Evolutionary conservation across 257 asterid genomes (phyloP), one percentile per base, ranked within the genome.

Genomic region (Plantago elongata): DNA sequence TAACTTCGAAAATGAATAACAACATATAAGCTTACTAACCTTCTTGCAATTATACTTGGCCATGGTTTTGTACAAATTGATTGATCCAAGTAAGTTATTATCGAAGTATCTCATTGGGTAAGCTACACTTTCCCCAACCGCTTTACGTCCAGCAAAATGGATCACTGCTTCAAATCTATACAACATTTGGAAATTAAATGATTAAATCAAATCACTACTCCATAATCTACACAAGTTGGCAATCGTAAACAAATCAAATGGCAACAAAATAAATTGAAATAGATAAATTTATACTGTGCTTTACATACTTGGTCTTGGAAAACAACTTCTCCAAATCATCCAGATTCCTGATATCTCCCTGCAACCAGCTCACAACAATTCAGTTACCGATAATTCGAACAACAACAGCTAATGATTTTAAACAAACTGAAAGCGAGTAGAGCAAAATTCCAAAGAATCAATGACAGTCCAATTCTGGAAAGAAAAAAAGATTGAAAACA

Each of bases 121-220:
- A 16, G 84, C 89, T 60, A 92, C 95, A 76, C 98, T 92, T 75
- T 92, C 98, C 22, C 90, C 98, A 57, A 92, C 98, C 68, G 98
- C 97, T 79, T 92, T 92, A 52, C 81, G 97, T 64, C 95, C 97
- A 51, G 98, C 98, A 79, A 92, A 92, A 75, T 92, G 98, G 43
- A 92, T 73, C 51, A 92, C 98, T 60, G 97, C 98, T 69, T 73
- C 87, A 81, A 86, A 81, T 79, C 98, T 92, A 45, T 30, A 14
- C 47, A 37, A 16, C 9, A 48, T 34, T 7, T 49, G 61, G 49
- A 30, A 30, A 50, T 40, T 13, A 8, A n/a, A n/a, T n/a, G n/a
- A 34, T 17, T 6, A 12, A 11, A 22, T 13, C 10, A 57, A 27
- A 63, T 38, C 45, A 9, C 44, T 11, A 17, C 11, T 18, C 51